phyloP scores from a whole-genome alignment of 306 rosid species.

The Alnus glutinosa region DNA sequence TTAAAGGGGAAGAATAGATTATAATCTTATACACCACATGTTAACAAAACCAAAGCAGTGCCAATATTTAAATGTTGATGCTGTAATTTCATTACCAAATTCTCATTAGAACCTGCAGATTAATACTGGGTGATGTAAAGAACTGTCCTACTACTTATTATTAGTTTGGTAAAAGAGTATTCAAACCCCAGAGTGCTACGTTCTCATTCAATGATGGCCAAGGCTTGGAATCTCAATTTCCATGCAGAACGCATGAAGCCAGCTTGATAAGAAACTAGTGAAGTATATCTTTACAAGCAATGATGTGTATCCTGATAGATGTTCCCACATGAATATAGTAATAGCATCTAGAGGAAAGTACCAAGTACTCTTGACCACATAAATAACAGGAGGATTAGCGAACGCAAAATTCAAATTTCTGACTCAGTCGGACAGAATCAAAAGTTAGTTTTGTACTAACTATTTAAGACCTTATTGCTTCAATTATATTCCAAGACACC shows the following conservation, averaged over 20 bases:
- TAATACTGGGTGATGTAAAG: not conserved
- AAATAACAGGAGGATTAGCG: conserved; percentile 1
- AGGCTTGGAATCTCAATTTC: conserved; percentile 14
- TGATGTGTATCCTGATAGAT: conserved; percentile 5
- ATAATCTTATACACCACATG: not conserved
- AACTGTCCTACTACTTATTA: not conserved
- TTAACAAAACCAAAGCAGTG: not conserved
- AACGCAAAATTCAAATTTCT: conserved; percentile 36
- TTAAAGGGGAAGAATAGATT: not conserved
- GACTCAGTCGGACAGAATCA: conserved; percentile 26
- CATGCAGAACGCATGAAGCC: conserved; percentile 10
- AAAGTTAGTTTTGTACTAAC: conserved; percentile 20
- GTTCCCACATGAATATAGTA: not conserved
- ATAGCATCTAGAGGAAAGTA: not conserved
- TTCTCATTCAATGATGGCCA: conserved; percentile 4
- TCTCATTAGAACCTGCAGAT: not conserved
- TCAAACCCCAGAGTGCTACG: not conserved
- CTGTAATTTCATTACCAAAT: not conserved
- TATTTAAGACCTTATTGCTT: conserved; percentile 28
- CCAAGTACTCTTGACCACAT: conserved; percentile 3
- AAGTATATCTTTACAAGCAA: conserved; percentile 10
- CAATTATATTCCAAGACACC: conserved; percentile 27
- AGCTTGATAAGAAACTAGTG: conserved; percentile 3
- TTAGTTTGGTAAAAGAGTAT: not conserved
- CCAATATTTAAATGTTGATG: not conserved